Evolutionary conservation across 257 asterid genomes (phyloP).

Genomic region (Solanum gandarillasii): DNA sequence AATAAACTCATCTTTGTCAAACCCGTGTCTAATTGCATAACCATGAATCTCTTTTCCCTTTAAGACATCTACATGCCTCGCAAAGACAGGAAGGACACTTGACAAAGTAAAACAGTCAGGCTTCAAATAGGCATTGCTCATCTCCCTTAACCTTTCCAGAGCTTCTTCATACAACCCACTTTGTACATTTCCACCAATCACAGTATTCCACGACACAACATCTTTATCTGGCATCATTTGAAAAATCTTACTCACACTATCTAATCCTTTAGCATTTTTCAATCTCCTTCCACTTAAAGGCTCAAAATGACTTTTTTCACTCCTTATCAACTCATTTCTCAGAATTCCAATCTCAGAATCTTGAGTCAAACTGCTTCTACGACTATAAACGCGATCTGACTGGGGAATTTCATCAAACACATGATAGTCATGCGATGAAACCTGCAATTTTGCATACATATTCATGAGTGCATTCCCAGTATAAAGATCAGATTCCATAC

Average conservation of each 20-base stretch:
- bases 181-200: conserved; percentile 54
- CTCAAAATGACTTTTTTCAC: neutral
- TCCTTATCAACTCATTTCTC: neutral
- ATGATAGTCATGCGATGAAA: neutral
- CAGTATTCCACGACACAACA: conserved; percentile 85
- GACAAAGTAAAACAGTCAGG: conserved; percentile 78
- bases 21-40: conserved; percentile 51
- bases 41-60: conserved; percentile 92
- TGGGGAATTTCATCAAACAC: conserved; percentile 44
- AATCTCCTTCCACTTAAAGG: conserved; percentile 4
- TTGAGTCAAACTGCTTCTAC: neutral
- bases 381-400: neutral
- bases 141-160: conserved; percentile 45
- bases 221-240: conserved; percentile 62
- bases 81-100: conserved; percentile 55
- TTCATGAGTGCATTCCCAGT: conserved; percentile 91
- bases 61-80: conserved; percentile 34
- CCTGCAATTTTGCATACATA: conserved; percentile 72
- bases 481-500: conserved; percentile 54
- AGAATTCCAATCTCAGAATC: conserved; percentile 2
- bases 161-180: conserved; percentile 52
- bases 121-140: conserved; percentile 50
- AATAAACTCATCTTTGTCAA: conserved; percentile 49
- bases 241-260: conserved; percentile 59
- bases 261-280: conserved; percentile 15